Base-by-base conservation (phyloP, 768 basidiomycete genomes). In the Suillus subalutaceus region DNA sequence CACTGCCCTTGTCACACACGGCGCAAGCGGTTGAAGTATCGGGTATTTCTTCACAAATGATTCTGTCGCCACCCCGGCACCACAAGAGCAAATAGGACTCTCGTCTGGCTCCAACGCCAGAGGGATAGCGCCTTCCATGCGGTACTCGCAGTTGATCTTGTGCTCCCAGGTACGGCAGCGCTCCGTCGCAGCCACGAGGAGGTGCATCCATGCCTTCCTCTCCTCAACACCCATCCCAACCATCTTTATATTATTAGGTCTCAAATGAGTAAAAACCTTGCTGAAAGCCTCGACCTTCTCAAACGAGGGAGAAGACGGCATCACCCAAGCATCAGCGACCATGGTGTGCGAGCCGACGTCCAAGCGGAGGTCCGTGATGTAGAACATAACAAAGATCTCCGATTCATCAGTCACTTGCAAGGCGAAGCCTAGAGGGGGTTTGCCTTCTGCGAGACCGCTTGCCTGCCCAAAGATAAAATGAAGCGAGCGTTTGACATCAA, bases 131-230 rank as follows among this genome's bases (percentile, higher is more conserved):
- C 69, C 58, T 64, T 77, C 46, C 58, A 66, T 16, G 23, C 67
- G n/a, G 70, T 87, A 88, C 71, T 85, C 84, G 75, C 88, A 89
- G 20, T 72, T 72, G 4, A 70, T 44, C 15, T 64, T 69, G 70
- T 89, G 88, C 13, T 72, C 70, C 87, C 87, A 88, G 0, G 75
- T 79, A 35, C 85, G 81, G 66, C 86, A 86, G 41, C 85, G 82
- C 70, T 88, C 88, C 3, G 79, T 80, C 40, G 85, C 69, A 8
- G 77, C 75, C 7, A 86, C 87, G 2, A 88, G 72, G 32, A 87
- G 78, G 63, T 82, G 77, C 60, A 83, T 83, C 88, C 86, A 89
- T 1, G 78, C 79, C 23, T 67, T 67, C 37, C 79, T 69, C 68
- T 84, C 84, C 23, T 78, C 80, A 2, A 71, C 71, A 12, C 65